Conservation (phyloP, 768 basidiomycete genomes). For the Mycena capillaripes region DNA sequence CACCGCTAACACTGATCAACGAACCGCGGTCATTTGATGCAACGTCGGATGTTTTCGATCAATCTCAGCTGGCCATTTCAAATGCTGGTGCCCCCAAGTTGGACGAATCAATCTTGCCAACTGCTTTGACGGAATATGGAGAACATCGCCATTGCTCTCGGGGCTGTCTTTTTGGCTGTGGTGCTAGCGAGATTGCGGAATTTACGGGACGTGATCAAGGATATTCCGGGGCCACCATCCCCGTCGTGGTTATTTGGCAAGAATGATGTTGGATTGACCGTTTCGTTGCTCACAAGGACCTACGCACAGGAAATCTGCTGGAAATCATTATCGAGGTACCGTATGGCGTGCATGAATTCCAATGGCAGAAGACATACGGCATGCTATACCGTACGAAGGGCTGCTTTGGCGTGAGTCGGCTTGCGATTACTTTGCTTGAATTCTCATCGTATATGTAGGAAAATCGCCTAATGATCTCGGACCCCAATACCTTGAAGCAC, state of each 20-base stretch:
- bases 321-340: slow-evolving; percentile 32
- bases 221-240: slow-evolving; percentile 31
- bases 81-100: too few species aligned
- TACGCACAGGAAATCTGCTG: slow-evolving; percentile 24
- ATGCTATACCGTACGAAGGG: slow-evolving; percentile 31
- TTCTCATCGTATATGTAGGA: slow-evolving; percentile 8
- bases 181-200: slow-evolving; percentile 19
- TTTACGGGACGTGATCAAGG: slow-evolving; percentile 15
- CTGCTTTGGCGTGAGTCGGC: slow-evolving; percentile 28
- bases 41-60: too few species aligned
- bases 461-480: slow-evolving; percentile 35
- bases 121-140: not conserved
- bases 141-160: slow-evolving; percentile 22
- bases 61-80: too few species aligned
- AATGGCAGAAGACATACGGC: slow-evolving; percentile 35
- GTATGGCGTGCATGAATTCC: slow-evolving; percentile 28
- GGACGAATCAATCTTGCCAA: too few species aligned
- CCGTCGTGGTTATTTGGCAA: slow-evolving; percentile 33
- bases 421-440: not conserved
- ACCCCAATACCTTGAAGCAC: slow-evolving; percentile 29
- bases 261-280: not conserved
- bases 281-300: not conserved
- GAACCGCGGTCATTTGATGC: too few species aligned
- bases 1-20: too few species aligned
- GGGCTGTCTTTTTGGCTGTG: slow-evolving; percentile 26